Base-by-base conservation (phyloP, 2,329 filamentous ascomycete genomes). In the Fusarium papillatum region DNA sequence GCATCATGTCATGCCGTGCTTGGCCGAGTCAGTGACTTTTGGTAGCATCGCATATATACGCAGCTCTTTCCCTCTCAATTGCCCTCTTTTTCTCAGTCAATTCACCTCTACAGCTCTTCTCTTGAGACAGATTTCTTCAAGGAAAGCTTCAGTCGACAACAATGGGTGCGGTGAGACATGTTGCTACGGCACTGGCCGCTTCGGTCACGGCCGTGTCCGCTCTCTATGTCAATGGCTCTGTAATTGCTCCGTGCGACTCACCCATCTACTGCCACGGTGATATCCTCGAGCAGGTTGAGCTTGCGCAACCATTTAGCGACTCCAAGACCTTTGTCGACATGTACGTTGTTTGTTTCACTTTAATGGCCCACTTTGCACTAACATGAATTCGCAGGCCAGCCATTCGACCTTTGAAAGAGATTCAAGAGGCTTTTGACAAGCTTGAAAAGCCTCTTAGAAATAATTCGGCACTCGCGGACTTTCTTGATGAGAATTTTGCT, bases 291-390 rank as follows among this genome's bases (percentile, higher is more conserved):
- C 86, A 90, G 73, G 88, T 94, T 60, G 88, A 94, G 83, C 85
- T 93, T 13, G 92, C 92, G 4, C 85, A 85, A 29, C 92, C 92
- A 1, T 94, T 93, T 75, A 83, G 86, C 17, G 92, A 94, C 83
- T 93, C 91, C 71, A 94, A 94, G 86, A 93, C 91, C 1, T 94
- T 93, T 80, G 92, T 94, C 53, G 92, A 94, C 80, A 91, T 93
- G 90, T 91, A 84, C 84, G 86, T 83, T 26, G 6, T 26, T 19
- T 36, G 9, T 8, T 16, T n/a, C 22, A 19, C 22, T 26, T 6
- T n/a, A 34, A 9, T 10, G 14, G 16, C 59, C 64, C 19, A 29
- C 64, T 34, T 48, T 31, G 24, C 64, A 63, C 46, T 74, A 69
- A 72, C 64, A 46, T 41, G 7, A 6, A 3, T 13, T 13, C 26